Percentiles rank a stretch among this genome's conserved stretches.
Conservation (phyloP, 495 filamentous ascomycete genomes). For the Penicillium fimorum region DNA sequence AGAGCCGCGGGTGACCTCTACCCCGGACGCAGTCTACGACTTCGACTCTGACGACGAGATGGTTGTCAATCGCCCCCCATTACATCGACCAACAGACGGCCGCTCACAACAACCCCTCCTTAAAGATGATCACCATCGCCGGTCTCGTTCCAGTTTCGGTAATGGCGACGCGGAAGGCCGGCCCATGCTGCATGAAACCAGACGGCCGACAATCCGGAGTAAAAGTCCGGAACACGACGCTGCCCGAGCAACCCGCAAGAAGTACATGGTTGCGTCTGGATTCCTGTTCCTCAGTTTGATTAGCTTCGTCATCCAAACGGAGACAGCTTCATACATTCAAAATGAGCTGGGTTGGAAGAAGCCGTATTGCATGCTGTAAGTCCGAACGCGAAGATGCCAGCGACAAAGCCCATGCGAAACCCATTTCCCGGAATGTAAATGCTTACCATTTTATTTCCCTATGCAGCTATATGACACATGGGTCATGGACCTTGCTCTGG, state of each 20-base stretch:
- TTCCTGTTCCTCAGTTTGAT: conserved; percentile 79
- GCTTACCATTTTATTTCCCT: conserved; percentile 14
- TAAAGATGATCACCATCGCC: conserved; percentile 52
- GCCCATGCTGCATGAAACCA: conserved; percentile 45
- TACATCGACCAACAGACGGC: conserved; percentile 50
- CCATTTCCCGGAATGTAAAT: conserved; percentile 10
- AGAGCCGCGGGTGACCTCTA: conserved; percentile 18
- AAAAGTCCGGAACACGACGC: conserved; percentile 57
- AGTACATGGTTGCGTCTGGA: conserved; percentile 80
- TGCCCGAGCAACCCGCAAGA: conserved; percentile 64
- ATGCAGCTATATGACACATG: conserved; percentile 81
- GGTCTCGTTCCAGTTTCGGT: conserved; percentile 42
- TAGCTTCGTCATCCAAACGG: conserved; percentile 85
- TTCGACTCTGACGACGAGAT: conserved; percentile 46
- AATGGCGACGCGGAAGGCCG: conserved; percentile 39
- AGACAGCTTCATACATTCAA: conserved; percentile 91
- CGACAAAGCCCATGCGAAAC: conserved; percentile 3
- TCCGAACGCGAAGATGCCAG: conserved; percentile 19
- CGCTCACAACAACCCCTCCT: conserved; percentile 56
- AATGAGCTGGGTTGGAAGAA: conserved; percentile 89
- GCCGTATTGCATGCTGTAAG: conserved; percentile 95
- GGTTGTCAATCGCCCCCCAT: conserved; percentile 42
- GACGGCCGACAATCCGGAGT: conserved; percentile 60
- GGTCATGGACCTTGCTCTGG: conserved; percentile 89
- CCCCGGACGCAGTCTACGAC: conserved; percentile 24